Conservation (phyloP, 73 alveolate species). For the Paramecium octaurelia region DNA sequence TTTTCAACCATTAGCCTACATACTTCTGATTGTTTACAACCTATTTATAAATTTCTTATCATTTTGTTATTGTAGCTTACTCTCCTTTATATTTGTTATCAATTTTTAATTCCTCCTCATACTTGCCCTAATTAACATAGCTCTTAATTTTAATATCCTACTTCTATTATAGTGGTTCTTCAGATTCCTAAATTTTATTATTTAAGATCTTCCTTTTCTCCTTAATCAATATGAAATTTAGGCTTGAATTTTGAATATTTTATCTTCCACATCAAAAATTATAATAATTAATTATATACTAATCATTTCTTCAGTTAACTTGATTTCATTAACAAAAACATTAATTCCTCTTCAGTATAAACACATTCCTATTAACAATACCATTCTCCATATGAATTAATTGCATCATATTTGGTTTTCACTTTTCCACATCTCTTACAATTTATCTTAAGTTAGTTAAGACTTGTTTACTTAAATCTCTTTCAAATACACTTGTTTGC, state of each 20-base stretch:
- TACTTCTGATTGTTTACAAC: conserved; percentile 73
- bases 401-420: not conserved
- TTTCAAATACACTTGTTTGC: not conserved
- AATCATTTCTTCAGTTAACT: not conserved
- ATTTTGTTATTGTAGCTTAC: conserved; percentile 77
- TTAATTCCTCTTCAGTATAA: not conserved
- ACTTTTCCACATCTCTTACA: conserved; percentile 5
- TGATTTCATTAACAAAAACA: not conserved
- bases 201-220: not conserved
- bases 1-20: conserved; percentile 78
- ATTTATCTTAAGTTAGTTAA: not conserved
- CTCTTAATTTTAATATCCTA: conserved; percentile 2
- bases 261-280: not conserved
- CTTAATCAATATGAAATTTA: not conserved
- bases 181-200: not conserved
- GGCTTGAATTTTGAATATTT: not conserved
- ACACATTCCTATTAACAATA: not conserved
- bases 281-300: not conserved
- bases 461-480: not conserved
- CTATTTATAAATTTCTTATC: conserved; percentile 71
- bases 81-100: conserved; percentile 92
- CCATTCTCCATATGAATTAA: conserved; percentile 24
- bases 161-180: not conserved
- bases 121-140: conserved; percentile 42
- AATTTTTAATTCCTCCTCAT: conserved; percentile 48